phyloP scores from a whole-genome alignment of 441 rosid species.

The Adansonia grandidieri region DNA sequence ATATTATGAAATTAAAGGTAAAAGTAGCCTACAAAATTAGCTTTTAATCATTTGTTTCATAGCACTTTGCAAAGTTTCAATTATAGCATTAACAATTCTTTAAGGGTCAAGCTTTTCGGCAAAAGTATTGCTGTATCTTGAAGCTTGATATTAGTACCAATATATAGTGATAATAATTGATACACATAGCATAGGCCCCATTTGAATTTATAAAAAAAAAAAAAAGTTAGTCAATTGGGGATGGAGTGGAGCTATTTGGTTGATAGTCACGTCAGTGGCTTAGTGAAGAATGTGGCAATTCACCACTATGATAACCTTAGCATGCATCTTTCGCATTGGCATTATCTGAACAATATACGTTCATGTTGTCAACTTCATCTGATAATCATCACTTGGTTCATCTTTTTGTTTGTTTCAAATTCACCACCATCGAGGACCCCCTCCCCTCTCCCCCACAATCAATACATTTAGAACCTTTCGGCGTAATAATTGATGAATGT shows the following conservation, averaged over 20 bases:
- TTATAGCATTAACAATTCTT: neutral
- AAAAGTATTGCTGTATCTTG: neutral
- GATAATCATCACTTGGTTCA: neutral
- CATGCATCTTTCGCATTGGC: neutral
- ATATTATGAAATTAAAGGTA: neutral
- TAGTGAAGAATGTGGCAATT: neutral
- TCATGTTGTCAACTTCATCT: neutral
- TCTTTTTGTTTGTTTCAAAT: neutral
- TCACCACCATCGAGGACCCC: neutral
- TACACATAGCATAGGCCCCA: neutral
- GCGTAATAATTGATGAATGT: neutral
- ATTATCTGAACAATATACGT: neutral
- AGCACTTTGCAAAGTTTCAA: neutral
- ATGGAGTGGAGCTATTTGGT: neutral
- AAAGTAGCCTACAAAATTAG: neutral
- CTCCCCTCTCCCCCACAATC: neutral
- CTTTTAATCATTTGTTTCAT: neutral
- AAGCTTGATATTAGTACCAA: neutral
- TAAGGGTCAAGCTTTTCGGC: slow-evolving; percentile 9
- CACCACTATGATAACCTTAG: neutral
- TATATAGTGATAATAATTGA: neutral
- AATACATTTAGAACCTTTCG: neutral
- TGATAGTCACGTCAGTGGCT: neutral
- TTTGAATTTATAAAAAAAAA: neutral
- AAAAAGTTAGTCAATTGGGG: neutral